These are phyloP conservation scores for Paramecium octaurelia DNA, from an alignment of 73 alveolate genomes.

Conservation along the genomic window DNA sequence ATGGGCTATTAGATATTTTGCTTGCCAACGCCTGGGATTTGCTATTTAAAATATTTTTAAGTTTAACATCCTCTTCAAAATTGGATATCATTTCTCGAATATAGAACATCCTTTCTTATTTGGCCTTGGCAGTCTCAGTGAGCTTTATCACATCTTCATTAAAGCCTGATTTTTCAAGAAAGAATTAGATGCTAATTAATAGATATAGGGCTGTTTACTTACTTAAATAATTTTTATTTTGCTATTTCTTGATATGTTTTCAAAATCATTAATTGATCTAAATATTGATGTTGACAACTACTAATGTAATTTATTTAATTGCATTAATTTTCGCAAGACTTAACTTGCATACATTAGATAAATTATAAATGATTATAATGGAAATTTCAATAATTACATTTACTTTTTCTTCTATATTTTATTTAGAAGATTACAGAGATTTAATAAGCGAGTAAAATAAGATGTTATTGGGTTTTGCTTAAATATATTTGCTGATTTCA, in stretches of 20 bases:
- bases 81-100: background rate
- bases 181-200: background rate
- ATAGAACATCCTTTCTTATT: background rate
- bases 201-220: background rate
- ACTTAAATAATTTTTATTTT: background rate
- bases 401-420: background rate
- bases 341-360: background rate
- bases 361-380: background rate
- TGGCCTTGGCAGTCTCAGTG: background rate
- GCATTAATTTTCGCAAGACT: background rate
- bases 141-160: background rate
- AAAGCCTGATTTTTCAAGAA: background rate
- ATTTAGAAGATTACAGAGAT: background rate
- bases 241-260: background rate
- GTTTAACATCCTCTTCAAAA: background rate
- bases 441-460: background rate
- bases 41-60: background rate
- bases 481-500: background rate
- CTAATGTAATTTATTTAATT: background rate
- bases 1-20: background rate
- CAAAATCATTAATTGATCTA: background rate
- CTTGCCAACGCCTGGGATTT: background rate
- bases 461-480: background rate
- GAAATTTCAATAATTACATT: background rate
- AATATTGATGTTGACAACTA: background rate